phyloP scores from a whole-genome alignment of 257 asterid species.

The Datura wrightii region DNA sequence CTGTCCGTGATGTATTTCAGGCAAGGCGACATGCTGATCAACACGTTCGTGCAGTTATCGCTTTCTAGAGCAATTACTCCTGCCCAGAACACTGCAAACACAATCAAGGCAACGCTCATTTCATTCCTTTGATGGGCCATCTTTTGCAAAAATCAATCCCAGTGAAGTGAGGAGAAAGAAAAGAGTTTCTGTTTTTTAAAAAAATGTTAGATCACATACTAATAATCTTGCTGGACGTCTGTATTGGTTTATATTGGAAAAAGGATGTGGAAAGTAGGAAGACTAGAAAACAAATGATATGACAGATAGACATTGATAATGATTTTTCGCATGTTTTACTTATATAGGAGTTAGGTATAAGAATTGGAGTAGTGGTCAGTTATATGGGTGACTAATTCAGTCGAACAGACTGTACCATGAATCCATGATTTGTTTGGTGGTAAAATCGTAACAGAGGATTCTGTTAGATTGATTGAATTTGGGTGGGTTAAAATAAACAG shows the following conservation, averaged over 20 bases:
- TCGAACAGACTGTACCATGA: too few species aligned
- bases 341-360: background rate
- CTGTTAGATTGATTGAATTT: background rate
- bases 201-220: background rate
- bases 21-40: conserved; percentile 85
- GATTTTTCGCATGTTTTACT: background rate
- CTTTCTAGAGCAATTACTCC: conserved; percentile 55
- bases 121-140: conserved; percentile 52
- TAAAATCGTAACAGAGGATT: background rate
- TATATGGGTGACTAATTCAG: conserved; percentile 29
- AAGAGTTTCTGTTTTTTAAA: background rate
- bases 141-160: background rate
- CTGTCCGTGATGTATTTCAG: conserved; percentile 65
- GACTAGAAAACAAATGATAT: background rate
- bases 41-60: conserved; percentile 73
- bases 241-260: background rate
- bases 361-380: conserved; percentile 11
- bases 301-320: background rate
- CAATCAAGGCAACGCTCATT: conserved; percentile 44
- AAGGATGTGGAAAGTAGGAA: background rate
- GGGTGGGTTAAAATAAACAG: background rate
- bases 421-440: background rate
- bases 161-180: background rate
- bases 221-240: background rate
- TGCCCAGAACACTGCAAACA: conserved; percentile 45